Base-by-base conservation (phyloP, 2,329 filamentous ascomycete genomes). In the Trichoderma sp. region DNA sequence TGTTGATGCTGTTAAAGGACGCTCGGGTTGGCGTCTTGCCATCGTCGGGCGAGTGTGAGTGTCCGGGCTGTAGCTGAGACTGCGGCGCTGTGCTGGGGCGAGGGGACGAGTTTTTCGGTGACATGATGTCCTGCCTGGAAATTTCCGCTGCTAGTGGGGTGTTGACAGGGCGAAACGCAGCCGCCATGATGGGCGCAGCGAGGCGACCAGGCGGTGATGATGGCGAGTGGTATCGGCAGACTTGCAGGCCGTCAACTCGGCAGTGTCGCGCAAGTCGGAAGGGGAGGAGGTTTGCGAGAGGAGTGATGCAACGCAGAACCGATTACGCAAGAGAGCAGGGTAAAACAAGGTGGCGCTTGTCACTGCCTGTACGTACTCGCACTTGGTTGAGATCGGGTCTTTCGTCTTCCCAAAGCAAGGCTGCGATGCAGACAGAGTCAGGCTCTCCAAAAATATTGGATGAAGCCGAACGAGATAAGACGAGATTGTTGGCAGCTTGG, bases 11-110 rank as follows among this genome's bases (percentile, higher is more conserved):
- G 55, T 23, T 69, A 71, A 90, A 90, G 30, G 81, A 87, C 53
- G 86, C 83, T 79, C 88, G 87, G 30, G 91, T 93, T 0, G 92
- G 91, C 2, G 91, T 93, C 72, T 87, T 79, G 67, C 81, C 80
- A 73, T 88, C 87, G 72, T 87, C 86, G 74, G 77, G 74, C 28
- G 76, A 62, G 64, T 74, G 76, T 59, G 75, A 62, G 64, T 74
- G 76, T 57, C 75, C 64, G 55, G 76, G 55, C 59, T 75, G 76
- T 71, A 74, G 62, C 61, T 76, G 77, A 71, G 75, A 67, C 12
- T 80, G 80, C 43, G 80, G 79, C 39, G 81, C 78, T 50, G 81
- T 80, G 74, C 75, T 81, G n/a, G 79, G 77, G 66, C 80, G 80
- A 58, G 81, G 78, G 58, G 80, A 81, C 59, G 75, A 75, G 50